Evolutionary conservation across 495 filamentous ascomycete species (phyloP), one percentile per base, ranked within the genome.

Genomic region (Penicillium manginii): DNA sequence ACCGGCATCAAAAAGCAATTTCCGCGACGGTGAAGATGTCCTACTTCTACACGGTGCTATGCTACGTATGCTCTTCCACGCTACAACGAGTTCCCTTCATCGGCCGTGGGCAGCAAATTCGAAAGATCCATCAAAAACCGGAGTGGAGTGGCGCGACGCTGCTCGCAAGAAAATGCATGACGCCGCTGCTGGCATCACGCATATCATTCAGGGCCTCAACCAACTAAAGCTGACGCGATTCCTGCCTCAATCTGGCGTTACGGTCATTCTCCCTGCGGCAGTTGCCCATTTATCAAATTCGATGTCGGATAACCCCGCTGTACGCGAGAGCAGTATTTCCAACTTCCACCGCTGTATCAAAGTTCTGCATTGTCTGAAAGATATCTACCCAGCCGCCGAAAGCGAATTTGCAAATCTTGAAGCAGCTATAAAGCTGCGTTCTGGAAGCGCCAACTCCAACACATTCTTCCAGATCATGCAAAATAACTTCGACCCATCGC

Each of bases 221-320:
- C 77, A 81, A 23, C 78, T 86, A 21, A 78, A 84, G 37, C 81
- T 96, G 1, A 90, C 89, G 17, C 82, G 79, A 18, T 96, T 86
- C 64, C 81, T 96, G 1, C 91, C 91, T 11, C 92, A 92, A 21
- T 89, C 89, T 5, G 91, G 91, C 22, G 89, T 96, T 19, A 96
- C 91, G 0, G 90, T 93, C 14, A 85, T 96, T 17, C 81, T 93
- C 14, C 91, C 91, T 0, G 91, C 91, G 9, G 90, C 92, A 66
- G 92, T 96, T 46, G 90, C 92, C 46, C 91, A 96, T 66, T 78
- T 96, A 23, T 82, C 93, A 3, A 90, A 94, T 64, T 90, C 92
- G 70, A 92, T 89, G 71, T 88, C 86, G 11, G 84, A 83, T 23
- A 83, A 90, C 49, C 84, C 84, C 11, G 80, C 83, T 31, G 84